A percentile compares a stretch with the other conserved stretches of the same genome.
These are phyloP conservation scores for Phyllosticta capitalensis DNA, from an alignment of 2,329 filamentous ascomycete species.

Conservation along the genomic window DNA sequence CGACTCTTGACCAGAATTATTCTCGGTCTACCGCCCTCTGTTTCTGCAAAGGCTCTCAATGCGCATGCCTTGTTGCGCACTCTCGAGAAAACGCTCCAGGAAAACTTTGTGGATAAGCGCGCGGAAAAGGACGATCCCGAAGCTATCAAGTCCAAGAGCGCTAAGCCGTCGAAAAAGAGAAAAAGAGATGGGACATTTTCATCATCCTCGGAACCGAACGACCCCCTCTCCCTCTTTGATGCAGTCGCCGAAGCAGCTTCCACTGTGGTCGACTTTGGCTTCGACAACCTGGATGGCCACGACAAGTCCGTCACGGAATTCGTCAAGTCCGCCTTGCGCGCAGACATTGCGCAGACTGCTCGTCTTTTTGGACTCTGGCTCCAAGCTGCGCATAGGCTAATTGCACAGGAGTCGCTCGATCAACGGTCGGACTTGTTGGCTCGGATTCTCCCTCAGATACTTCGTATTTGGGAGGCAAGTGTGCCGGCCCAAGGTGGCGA, in stretches of 20 bases:
- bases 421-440: neutral
- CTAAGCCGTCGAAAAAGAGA: conserved; percentile 25
- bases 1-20: conserved; percentile 52
- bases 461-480: conserved; percentile 26
- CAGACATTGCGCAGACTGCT: conserved; percentile 26
- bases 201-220: conserved; percentile 11
- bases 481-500: conserved; percentile 19
- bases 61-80: conserved; percentile 59
- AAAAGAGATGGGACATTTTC: conserved; percentile 18
- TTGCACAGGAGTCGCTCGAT: conserved; percentile 1
- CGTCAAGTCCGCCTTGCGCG: conserved; percentile 27
- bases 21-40: conserved; percentile 56
- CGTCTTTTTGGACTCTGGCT: conserved; percentile 29
- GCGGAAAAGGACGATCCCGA: neutral
- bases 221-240: conserved; percentile 20
- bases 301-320: conserved; percentile 22
- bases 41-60: conserved; percentile 60
- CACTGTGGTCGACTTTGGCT: conserved; percentile 13
- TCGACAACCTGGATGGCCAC: conserved; percentile 13
- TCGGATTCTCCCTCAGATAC: conserved; percentile 11
- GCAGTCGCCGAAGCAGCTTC: conserved; percentile 15
- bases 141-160: conserved; percentile 13
- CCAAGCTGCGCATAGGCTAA: conserved; percentile 14
- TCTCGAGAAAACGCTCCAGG: conserved; percentile 56
- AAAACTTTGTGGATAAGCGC: conserved; percentile 27